Base-by-base conservation (phyloP, 148 eudicot species). In the Rhododendron kiyosumense region DNA sequence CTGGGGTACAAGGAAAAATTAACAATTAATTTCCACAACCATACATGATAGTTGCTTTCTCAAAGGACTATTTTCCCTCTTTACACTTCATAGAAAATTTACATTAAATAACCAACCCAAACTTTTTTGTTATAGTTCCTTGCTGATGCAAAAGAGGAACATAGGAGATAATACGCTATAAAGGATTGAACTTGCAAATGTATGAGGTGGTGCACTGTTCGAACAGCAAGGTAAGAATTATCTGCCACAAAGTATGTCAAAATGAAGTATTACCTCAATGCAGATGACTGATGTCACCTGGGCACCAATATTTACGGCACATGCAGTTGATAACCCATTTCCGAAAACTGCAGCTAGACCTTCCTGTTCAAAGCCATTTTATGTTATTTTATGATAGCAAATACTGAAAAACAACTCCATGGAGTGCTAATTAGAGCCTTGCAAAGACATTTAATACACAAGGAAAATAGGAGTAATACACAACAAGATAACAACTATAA, bases 291-390 rank as follows among this genome's bases (percentile, higher is more conserved):
- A 93, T 17, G 96, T 94, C 92, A 91, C 96, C 88, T 97, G 99
- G 84, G 98, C 96, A 84, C 99, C 99, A 77, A 93, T 89, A 89
- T 93, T 97, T 74, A 95, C 98, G 20, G 94, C 92, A 88, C 99
- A 97, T 88, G 99, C 99, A 73, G 99, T 97, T 78, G 99, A 97
- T 89, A 97, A 89, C 17, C 99, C 99, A 93, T 94, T 95, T 78
- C 99, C 99, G 86, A 97, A 95, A 78, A 92, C 93, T 87, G 99
- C 95, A 83, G 98, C 98, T 87, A 97, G 94, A 91, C 98, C 94
- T 92, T 97, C 99, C 99, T 97, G 94, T 32, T 69, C 76, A 15
- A 83, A 26, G 52, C 10, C 85, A 78, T 67, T 87, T 43, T 81
- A 34, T 71, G 86, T 83, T 32, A 28, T 45, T 61, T 41, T 52